phyloP scores from a whole-genome alignment of 306 rosid genomes.

The Psophocarpus tetragonolobus region DNA sequence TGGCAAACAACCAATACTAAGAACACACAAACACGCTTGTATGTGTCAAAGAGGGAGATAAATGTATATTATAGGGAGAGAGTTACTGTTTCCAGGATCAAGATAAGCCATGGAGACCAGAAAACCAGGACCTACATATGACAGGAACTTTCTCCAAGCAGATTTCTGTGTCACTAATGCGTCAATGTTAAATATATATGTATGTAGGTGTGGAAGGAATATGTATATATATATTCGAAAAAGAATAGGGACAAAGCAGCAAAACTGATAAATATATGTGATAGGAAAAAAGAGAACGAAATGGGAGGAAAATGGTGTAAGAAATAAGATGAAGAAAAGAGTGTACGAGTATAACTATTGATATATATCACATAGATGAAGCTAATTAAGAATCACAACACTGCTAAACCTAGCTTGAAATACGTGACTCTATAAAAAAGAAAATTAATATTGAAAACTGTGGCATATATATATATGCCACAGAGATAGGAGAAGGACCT shows the following conservation, averaged over 20 bases:
- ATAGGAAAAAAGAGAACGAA: too few relatives aligned
- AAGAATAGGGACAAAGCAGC: too few relatives aligned
- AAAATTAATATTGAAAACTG: neutral
- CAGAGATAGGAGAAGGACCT: slow-evolving; percentile 27
- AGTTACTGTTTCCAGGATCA: slow-evolving; percentile 84
- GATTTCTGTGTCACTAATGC: slow-evolving; percentile 41
- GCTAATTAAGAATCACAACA: neutral
- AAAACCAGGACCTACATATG: slow-evolving; percentile 79
- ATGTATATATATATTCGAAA: too few relatives aligned
- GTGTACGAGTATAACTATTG: too few relatives aligned
- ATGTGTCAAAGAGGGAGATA: neutral
- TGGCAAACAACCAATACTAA: neutral
- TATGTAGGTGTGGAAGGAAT: too few relatives aligned
- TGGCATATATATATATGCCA: too few relatives aligned
- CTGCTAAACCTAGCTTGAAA: too few relatives aligned
- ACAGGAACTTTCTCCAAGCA: slow-evolving; percentile 71
- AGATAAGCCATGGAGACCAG: slow-evolving; percentile 91
- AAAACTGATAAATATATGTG: too few relatives aligned
- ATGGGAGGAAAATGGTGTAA: too few relatives aligned
- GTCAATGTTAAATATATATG: neutral
- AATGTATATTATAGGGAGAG: neutral
- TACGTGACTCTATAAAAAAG: too few relatives aligned
- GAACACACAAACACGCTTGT: neutral
- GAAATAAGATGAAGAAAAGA: too few relatives aligned
- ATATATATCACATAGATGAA: neutral